Evolutionary conservation across 2,329 filamentous ascomycete species (phyloP), one percentile per base, ranked within the genome.

Genomic region (Xylaria sp.): DNA sequence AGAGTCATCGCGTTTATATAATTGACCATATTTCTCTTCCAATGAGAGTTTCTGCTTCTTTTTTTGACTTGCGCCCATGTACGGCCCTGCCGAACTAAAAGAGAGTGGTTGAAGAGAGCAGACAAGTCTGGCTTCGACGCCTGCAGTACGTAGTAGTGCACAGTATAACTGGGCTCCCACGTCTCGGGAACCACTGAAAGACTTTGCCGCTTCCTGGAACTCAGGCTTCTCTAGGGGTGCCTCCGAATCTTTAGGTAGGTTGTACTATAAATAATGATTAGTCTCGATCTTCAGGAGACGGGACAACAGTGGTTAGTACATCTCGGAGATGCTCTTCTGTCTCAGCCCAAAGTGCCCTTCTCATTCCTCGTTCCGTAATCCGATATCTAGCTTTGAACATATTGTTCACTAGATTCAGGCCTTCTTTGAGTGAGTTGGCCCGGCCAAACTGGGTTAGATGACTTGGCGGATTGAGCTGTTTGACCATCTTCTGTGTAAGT

Each of bases 151-250:
- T 3, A 99, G 81, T 31, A 98, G 77, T 2, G 93, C 90, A 74
- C 95, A 98, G 71, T 96, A 97, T 0, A 99, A 76, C 73, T 98
- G 93, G 1, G 92, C 91, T 0, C 93, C 95, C 9, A 96, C 83
- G 74, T 99, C 95, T 66, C 93, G 87, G 8, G 94, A 98, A 0
- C 94, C 96, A 66, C 87, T 81, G 17, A 96, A 76, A 4, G 78
- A 85, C 62, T 80, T 83, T 0, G 93, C 92, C 29, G 90, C 88
- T 37, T 82, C 81, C 3, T 84, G 81, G 69, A 98, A 98, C 66
- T 96, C 92, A 0, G 82, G 78, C 60, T 85, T 88, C 27, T 92
- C 90, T 49, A 90, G 76, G 19, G 87, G 84, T 1, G 86, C 81
- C 70, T 96, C 92, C 51, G 86, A 79, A 58, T 91, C 85, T 8